Evolutionary conservation across 83 land plant species (phyloP).

Genomic region (Picea abies): DNA sequence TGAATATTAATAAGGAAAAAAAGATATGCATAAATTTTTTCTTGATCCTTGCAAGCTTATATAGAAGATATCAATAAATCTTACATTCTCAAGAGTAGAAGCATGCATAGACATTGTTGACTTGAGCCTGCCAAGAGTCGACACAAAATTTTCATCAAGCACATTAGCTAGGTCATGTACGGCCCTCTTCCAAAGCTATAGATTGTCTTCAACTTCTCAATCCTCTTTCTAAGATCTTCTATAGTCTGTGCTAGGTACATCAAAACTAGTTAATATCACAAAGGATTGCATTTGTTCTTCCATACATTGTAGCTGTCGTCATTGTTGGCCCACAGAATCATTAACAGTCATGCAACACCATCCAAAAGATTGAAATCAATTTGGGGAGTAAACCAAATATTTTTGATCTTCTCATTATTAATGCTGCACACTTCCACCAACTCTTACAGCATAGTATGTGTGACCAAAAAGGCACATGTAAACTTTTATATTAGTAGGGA

Average conservation of each 20-base stretch:
- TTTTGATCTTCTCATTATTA: too few species aligned
- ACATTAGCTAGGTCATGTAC: slow-evolving; percentile 60
- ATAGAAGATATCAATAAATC: slow-evolving; percentile 3
- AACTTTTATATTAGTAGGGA: too few species aligned
- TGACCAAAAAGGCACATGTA: too few species aligned
- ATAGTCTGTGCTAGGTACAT: slow-evolving; percentile 41
- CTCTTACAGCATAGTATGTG: too few species aligned
- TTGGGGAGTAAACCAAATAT: too few species aligned
- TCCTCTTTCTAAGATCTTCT: slow-evolving; percentile 46
- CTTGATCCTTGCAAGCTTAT: neutral
- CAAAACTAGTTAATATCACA: slow-evolving; percentile 16
- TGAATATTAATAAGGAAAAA: slow-evolving; percentile 2
- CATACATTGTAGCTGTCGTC: slow-evolving; percentile 67
- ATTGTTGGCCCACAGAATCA: slow-evolving; percentile 63
- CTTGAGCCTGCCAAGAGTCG: slow-evolving; percentile 50
- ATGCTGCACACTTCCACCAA: too few species aligned
- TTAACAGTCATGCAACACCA: slow-evolving; percentile 63
- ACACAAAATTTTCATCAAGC: slow-evolving; percentile 48
- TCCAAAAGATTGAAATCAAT: too few species aligned
- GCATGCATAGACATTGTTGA: slow-evolving; percentile 60
- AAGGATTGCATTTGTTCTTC: slow-evolving; percentile 84
- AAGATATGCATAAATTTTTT: neutral
- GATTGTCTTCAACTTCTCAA: slow-evolving; percentile 54
- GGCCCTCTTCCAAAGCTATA: slow-evolving; percentile 58
- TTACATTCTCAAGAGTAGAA: slow-evolving; percentile 65